Percentiles rank a stretch among this genome's conserved stretches.
Conservation (phyloP, 2,329 filamentous ascomycete genomes). For the Cyphellophora europaea region DNA sequence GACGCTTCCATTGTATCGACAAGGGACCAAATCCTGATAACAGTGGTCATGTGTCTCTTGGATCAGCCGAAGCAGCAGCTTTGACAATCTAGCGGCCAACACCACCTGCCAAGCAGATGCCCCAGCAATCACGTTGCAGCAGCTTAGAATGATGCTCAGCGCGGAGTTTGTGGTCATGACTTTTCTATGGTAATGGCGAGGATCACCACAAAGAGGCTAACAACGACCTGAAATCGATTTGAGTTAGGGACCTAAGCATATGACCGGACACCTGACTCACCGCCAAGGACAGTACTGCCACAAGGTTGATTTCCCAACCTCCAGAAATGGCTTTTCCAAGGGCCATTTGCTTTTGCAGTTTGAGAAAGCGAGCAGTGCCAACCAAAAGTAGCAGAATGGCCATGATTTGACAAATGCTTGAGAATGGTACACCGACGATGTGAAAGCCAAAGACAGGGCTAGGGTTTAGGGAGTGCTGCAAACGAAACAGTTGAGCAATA, state of each 20-base stretch:
- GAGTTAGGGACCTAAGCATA: conserved; percentile 5
- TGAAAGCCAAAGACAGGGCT: conserved; percentile 15
- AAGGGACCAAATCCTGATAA: too few relatives aligned
- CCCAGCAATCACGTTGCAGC: too few relatives aligned
- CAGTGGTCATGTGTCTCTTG: too few relatives aligned
- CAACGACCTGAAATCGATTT: conserved; percentile 9
- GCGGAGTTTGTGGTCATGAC: too few relatives aligned
- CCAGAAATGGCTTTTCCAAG: conserved; percentile 12
- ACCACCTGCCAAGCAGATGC: too few relatives aligned
- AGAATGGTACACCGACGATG: conserved; percentile 17
- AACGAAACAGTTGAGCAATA: conserved; percentile 14
- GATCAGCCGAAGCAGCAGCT: too few relatives aligned
- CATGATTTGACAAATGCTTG: conserved; percentile 36
- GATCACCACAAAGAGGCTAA: conserved; percentile 11
- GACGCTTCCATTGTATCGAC: too few relatives aligned
- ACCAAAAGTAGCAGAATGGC: conserved; percentile 38
- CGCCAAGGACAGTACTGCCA: conserved; percentile 9
- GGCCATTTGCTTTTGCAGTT: conserved; percentile 44
- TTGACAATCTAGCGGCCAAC: too few relatives aligned
- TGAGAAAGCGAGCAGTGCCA: conserved; percentile 45
- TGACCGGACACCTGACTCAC: too few relatives aligned
- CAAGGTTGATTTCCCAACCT: conserved; percentile 15
- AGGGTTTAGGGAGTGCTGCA: conserved; percentile 8
- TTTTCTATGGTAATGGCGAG: conserved; percentile 10
- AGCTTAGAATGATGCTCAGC: too few relatives aligned